phyloP scores from a whole-genome alignment of 2,329 filamentous ascomycete genomes.

The Beauveria australis region DNA sequence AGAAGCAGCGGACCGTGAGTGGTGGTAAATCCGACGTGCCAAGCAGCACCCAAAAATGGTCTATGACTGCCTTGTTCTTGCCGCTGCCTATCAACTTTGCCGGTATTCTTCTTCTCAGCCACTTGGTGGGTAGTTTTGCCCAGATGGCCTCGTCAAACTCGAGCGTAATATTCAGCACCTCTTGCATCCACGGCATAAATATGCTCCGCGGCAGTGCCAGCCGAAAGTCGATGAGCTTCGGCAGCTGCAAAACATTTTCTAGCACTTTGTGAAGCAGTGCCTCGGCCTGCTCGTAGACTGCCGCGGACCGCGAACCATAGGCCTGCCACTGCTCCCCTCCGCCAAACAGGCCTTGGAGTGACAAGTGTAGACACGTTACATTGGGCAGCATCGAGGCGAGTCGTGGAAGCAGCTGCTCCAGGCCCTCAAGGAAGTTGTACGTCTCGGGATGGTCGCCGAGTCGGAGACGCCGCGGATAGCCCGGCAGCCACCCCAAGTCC shows the following conservation, averaged over 20 bases:
- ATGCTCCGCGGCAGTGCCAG: neutral
- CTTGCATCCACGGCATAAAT: conserved; percentile 1
- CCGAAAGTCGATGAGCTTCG: neutral
- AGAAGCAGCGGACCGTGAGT: neutral
- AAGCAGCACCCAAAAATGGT: neutral
- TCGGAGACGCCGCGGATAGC: neutral
- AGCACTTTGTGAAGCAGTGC: neutral
- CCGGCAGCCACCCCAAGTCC: neutral
- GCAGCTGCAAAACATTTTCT: neutral
- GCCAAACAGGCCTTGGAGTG: neutral
- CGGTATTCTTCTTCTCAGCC: neutral
- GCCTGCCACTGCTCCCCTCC: neutral
- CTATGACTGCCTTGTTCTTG: neutral
- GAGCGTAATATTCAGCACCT: neutral
- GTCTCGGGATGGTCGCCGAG: neutral
- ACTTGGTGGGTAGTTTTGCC: neutral
- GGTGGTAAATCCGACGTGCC: neutral
- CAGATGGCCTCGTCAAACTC: neutral
- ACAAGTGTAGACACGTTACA: neutral
- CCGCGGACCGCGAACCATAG: neutral
- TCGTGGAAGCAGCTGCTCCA: neutral
- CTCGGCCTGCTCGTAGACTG: neutral
- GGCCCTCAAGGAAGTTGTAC: neutral
- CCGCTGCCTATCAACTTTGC: neutral
- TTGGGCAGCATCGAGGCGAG: neutral